Conservation (phyloP, 2,329 filamentous ascomycete species). For the Chaetomium strumarium region DNA sequence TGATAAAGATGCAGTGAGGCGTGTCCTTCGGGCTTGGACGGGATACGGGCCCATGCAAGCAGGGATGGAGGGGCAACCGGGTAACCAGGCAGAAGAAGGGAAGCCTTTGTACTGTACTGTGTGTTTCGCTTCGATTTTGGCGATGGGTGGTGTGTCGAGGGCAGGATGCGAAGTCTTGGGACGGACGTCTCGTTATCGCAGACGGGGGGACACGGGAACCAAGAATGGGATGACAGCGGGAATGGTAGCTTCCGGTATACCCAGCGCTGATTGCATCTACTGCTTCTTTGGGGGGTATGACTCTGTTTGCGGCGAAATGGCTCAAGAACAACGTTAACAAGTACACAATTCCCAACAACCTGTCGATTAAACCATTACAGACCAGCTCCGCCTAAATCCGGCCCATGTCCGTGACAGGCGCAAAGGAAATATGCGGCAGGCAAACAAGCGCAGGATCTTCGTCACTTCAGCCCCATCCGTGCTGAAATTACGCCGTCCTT, state of each 20-base stretch:
- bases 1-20: not conserved
- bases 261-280: not conserved
- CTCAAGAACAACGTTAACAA: constrained; percentile 19
- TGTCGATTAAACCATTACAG: constrained; percentile 24
- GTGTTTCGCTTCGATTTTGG: not conserved
- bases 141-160: too few relatives aligned
- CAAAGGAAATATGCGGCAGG: constrained; percentile 11
- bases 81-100: not conserved
- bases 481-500: not conserved
- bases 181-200: too few relatives aligned
- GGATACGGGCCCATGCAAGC: not conserved
- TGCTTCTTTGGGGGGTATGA: not conserved
- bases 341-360: constrained; percentile 20
- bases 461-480: constrained; percentile 8
- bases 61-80: not conserved
- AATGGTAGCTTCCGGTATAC: not conserved
- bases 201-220: too few relatives aligned
- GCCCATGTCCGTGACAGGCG: constrained; percentile 6
- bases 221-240: too few relatives aligned
- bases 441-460: constrained; percentile 1
- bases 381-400: constrained; percentile 17
- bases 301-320: not conserved
- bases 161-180: too few relatives aligned
- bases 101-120: not conserved
- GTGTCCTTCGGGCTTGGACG: not conserved